phyloP scores from a whole-genome alignment of 2,329 filamentous ascomycete genomes.

The Fusarium phyllophilum region DNA sequence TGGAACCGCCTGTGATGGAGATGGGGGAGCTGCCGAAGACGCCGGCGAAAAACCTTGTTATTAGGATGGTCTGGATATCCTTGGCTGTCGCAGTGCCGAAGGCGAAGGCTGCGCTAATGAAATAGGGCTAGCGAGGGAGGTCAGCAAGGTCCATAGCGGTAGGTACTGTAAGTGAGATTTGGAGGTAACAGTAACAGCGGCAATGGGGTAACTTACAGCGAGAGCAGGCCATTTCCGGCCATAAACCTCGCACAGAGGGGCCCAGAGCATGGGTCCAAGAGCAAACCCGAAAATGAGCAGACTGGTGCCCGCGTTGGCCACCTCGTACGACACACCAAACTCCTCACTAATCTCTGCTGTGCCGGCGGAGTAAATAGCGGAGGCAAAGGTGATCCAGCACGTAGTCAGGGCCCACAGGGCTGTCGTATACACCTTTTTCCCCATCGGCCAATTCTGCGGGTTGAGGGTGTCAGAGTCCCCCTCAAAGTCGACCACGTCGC shows the following conservation, averaged over 20 bases:
- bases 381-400: neutral
- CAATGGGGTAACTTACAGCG: neutral
- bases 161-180: too few species aligned
- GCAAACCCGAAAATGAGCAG: constrained; percentile 52
- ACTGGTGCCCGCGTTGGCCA: constrained; percentile 13
- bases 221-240: constrained; percentile 57
- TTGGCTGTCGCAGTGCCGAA: constrained; percentile 2
- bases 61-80: constrained; percentile 1
- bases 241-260: constrained; percentile 76
- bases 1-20: neutral
- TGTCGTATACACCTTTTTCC: neutral
- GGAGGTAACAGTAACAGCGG: neutral
- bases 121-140: neutral
- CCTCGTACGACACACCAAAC: constrained; percentile 6
- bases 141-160: neutral
- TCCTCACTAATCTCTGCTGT: constrained; percentile 8
- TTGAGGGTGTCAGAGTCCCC: neutral
- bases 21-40: constrained; percentile 1
- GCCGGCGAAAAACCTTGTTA: neutral
- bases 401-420: neutral
- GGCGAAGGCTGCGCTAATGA: neutral
- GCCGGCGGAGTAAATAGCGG: constrained; percentile 11
- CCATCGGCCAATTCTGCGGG: neutral
- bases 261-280: constrained; percentile 77
- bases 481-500: neutral